These are phyloP conservation scores for Fusarium coffeatum DNA, from an alignment of 2,329 filamentous ascomycete species.

Conservation along the genomic window DNA sequence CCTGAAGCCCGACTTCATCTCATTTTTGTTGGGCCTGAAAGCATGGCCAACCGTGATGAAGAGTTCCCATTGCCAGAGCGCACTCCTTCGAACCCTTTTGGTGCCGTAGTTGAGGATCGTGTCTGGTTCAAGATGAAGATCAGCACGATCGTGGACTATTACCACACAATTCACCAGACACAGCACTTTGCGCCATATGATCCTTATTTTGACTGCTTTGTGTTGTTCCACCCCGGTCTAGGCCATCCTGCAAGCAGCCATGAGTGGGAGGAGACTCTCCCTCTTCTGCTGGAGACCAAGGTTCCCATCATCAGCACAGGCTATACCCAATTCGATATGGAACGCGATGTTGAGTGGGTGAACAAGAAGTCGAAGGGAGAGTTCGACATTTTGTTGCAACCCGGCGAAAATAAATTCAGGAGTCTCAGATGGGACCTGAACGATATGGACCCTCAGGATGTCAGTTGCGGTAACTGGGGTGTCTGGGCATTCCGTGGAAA, in stretches of 20 bases:
- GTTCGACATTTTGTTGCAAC: constrained; percentile 90
- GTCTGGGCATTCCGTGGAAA: constrained; percentile 98
- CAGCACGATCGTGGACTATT: constrained; percentile 97
- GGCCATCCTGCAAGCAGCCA: constrained; percentile 93
- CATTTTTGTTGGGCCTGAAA: constrained; percentile 94
- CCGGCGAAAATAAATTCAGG: constrained; percentile 92
- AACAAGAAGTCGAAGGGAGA: constrained; percentile 86
- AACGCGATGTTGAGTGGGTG: constrained; percentile 91
- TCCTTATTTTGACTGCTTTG: constrained; percentile 97
- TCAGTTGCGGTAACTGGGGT: constrained; percentile 97
- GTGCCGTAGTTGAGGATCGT: constrained; percentile 92
- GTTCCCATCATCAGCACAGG: constrained; percentile 94
- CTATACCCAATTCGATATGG: constrained; percentile 95
- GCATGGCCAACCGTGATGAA: constrained; percentile 91
- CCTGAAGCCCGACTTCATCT: constrained; percentile 91
- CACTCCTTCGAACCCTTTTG: constrained; percentile 88
- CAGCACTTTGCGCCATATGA: constrained; percentile 94
- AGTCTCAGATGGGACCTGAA: constrained; percentile 98
- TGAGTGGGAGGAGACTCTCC: constrained; percentile 93
- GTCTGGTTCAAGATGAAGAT: constrained; percentile 93
- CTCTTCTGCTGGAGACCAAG: constrained; percentile 92
- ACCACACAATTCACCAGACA: constrained; percentile 93
- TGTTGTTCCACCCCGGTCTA: constrained; percentile 95
- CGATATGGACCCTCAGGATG: constrained; percentile 91
- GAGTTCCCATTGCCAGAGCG: constrained; percentile 92